Evolutionary conservation across 257 asterid species (phyloP), one percentile per base, ranked within the genome.

Genomic region (Solanum virginianum): DNA sequence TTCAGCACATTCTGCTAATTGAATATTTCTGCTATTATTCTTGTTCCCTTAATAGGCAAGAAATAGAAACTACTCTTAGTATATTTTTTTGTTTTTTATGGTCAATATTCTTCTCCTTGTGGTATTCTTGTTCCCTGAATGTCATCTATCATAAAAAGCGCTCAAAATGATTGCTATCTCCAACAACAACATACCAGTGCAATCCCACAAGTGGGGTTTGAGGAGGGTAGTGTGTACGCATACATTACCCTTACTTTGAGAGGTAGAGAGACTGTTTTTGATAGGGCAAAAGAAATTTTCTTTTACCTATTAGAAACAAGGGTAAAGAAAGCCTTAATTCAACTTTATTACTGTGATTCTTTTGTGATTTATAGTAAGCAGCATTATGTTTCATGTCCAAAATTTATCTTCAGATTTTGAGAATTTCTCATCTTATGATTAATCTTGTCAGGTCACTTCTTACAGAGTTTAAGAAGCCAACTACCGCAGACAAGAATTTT

Each of bases 401-500:
- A 32, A 83, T 18, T 49, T 55, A 56, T 82, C 72, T 81, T 79
- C 62, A 22, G 47, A 72, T 80, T 80, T 54, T 13, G 41, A 49
- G 45, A 47, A 80, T 77, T 84, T 83, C 62, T 82, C 62, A 88
- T 71, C 65, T 69, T 80, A 84, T 83, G 70, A 81, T 57, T 88
- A 83, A 53, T 65, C 70, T 83, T 91, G 86, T 85, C 96, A 97
- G 99, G 99, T 81, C 98, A 97, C 90, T 97, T 95, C 87, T 86
- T 97, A 91, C 95, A 92, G 94, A 97, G 90, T 93, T 92, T 97
- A 89, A 97, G 92, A 92, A 97, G 99, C 85, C 98, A 93, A 88
- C 98, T 97, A 74, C 99, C 99, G 32, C 99, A 97, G 94, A 95
- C 99, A 39, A 91, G 99, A 89, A 95, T 97, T 88, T 92, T 97